Conservation (phyloP, 352 stramenopile species). For the Phytopythium aichiense region DNA sequence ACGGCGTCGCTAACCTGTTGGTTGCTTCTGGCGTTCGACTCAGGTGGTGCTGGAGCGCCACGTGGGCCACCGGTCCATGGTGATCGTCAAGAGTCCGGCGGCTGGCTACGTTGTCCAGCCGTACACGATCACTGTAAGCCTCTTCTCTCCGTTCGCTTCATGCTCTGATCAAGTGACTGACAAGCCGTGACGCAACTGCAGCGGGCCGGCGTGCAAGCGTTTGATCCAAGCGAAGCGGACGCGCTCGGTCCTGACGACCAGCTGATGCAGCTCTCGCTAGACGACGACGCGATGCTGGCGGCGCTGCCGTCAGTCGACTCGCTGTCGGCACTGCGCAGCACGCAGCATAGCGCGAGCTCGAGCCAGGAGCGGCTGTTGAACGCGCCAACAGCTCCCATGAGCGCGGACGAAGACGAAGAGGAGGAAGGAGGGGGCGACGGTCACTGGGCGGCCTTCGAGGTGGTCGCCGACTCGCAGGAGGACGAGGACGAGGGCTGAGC, state of each 20-base stretch:
- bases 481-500: slow-evolving; percentile 21
- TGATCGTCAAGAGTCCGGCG: slow-evolving; percentile 59
- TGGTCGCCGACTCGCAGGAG: slow-evolving; percentile 62
- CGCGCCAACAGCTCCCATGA: slow-evolving; percentile 13
- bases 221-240: slow-evolving; percentile 19
- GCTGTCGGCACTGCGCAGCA: slow-evolving; percentile 46
- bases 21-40: no score
- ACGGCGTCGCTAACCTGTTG: neutral
- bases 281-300: slow-evolving; percentile 32
- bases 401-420: slow-evolving; percentile 1
- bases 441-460: slow-evolving; percentile 29
- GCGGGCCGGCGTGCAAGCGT: slow-evolving; percentile 1
- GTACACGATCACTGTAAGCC: slow-evolving; percentile 50
- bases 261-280: slow-evolving; percentile 12
- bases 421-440: slow-evolving; percentile 10
- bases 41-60: slow-evolving; percentile 70
- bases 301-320: slow-evolving; percentile 37
- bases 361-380: slow-evolving; percentile 20
- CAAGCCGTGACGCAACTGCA: neutral
- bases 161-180: neutral
- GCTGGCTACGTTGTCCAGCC: slow-evolving; percentile 56
- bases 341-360: slow-evolving; percentile 41
- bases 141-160: neutral
- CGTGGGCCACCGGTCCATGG: slow-evolving; percentile 38
- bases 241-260: slow-evolving; percentile 55